These are phyloP conservation scores for Zasmidium cellare DNA, from an alignment of 2,329 filamentous ascomycete species.

Conservation along the genomic window DNA sequence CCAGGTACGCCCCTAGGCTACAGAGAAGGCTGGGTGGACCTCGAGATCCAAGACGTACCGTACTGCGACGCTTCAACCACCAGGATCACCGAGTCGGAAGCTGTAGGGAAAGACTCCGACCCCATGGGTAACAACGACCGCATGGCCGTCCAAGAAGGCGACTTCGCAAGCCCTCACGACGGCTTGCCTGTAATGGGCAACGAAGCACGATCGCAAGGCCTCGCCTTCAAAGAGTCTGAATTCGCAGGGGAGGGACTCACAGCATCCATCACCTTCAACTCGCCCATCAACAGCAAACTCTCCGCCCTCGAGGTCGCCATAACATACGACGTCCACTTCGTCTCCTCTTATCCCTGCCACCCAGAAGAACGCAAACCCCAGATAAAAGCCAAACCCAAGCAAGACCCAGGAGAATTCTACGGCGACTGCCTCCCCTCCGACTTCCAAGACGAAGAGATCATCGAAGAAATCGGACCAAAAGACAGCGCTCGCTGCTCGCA, in stretches of 20 bases:
- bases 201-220: constrained; percentile 26
- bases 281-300: constrained; percentile 6
- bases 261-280: constrained; percentile 1
- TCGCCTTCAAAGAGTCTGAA: constrained; percentile 16
- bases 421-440: constrained; percentile 4
- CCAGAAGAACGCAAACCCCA: constrained; percentile 6
- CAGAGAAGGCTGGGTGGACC: constrained; percentile 53
- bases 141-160: constrained; percentile 25
- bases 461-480: not conserved
- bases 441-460: constrained; percentile 4
- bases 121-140: constrained; percentile 28
- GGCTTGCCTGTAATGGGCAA: constrained; percentile 28
- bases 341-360: constrained; percentile 55
- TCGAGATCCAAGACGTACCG: constrained; percentile 35
- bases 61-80: not conserved
- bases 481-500: constrained; percentile 1
- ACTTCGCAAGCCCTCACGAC: constrained; percentile 42
- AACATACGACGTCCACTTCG: constrained; percentile 41
- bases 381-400: not conserved
- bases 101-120: constrained; percentile 37
- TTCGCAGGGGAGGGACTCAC: not conserved
- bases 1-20: constrained; percentile 29
- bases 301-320: not conserved
- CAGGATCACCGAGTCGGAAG: constrained; percentile 36
- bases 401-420: not conserved